Base-by-base conservation (phyloP, 306 rosid genomes). In the Pyrus communis region DNA sequence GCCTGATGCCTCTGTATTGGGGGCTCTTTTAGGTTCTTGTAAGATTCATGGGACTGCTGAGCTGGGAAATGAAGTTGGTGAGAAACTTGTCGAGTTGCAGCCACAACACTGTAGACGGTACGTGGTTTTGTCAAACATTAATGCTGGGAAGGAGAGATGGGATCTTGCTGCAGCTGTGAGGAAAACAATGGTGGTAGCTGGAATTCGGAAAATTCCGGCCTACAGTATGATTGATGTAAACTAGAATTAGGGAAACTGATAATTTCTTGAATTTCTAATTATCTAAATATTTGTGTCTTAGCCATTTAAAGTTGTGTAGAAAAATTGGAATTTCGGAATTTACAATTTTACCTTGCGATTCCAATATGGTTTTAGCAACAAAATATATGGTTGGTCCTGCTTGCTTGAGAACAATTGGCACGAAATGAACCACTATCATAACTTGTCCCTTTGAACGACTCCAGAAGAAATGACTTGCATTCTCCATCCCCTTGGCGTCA, bases 11-110 rank as follows among this genome's bases (percentile, higher is more conserved):
- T 83, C 96, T 77, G 93, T 91, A 4, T 68, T 87, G 78, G 86
- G 91, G 66, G 92, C 96, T 22, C 88, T 89, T 84, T 69, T 89
- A 62, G 90, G 96, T 70, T 91, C 96, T 25, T 91, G 96, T 77
- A 93, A 86, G 77, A 86, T 88, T 85, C 91, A 93, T 79, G 97
- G 93, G 81, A 84, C 88, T n/a, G 54, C 79, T 59, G 91, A 87
- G 78, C 85, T 90, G 23, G 96, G 85, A 69, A 90, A 87, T 84
- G 88, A 85, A 84, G 78, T 90, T 27, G 90, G 90, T 12, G 82
- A 82, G 57, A 77, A 30, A 77, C 79, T 86, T 76, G 82, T 91
- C 72, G 83, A 72, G 21, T 63, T 88, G 87, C 88, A 82, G 78
- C 82, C 88, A 22, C 80, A 66, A 30, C 82, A 86, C 23, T 82